A percentile compares a stretch with the other conserved stretches of the same genome.
phyloP scores from a whole-genome alignment of 176 grass and related monocot species.

The maize (Zea mays) region Zm-B73-REFERENCE-NAM-5.0 NC_050101.1:107152501-107153000 shows the following conservation, averaged over 20 bases:
- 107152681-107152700: not conserved
- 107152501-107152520: slow-evolving; percentile 93
- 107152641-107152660: slow-evolving; percentile 52
- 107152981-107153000: not conserved
- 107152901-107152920: slow-evolving; percentile 91
- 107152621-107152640: slow-evolving; percentile 99
- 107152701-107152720: slow-evolving; percentile 18
- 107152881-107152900: slow-evolving; percentile 97
- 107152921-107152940: slow-evolving; percentile 82
- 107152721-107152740: slow-evolving; percentile 40
- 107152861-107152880: slow-evolving; percentile 98
- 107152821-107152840: slow-evolving; percentile 93
- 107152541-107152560: slow-evolving; percentile 83
- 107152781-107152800: slow-evolving; percentile 99
- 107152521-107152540: slow-evolving; percentile 91
- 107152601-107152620: slow-evolving; percentile 99
- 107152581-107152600: slow-evolving; percentile 99
- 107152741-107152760: slow-evolving; percentile 92
- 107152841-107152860: slow-evolving; percentile 87
- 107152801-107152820: slow-evolving; percentile 97
- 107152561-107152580: slow-evolving; percentile 91
- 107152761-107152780: slow-evolving; percentile 94
- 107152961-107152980: slow-evolving; percentile 13
- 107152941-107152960: slow-evolving; percentile 78
- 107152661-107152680: slow-evolving; percentile 8